Base-by-base conservation (phyloP, 2,329 filamentous ascomycete genomes). In the Fusarium sp. region DNA sequence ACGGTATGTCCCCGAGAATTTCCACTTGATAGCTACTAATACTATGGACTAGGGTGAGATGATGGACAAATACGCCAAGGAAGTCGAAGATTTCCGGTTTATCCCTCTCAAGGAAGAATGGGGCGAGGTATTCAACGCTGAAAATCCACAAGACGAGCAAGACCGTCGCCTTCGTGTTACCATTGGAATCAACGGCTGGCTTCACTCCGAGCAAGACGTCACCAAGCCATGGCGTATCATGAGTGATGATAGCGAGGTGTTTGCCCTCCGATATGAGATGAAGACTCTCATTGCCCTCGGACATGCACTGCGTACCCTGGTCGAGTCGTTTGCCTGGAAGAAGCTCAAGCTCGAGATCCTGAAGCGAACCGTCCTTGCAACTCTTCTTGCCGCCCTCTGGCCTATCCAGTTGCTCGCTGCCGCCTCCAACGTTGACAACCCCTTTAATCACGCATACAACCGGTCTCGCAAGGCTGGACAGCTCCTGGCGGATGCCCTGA, bases 121-220 rank as follows among this genome's bases (percentile, higher is more conserved):
- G 80, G 84, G 84, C 8, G 70, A 78, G 29, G 62, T 68, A 2
- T 75, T 71, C 22, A 68, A 73, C 29, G 58, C 64, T 3, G 75
- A 73, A 60, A 47, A 69, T 20, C 59, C 73, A 34, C 52, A 78
- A 65, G 71, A 66, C 22, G 76, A 80, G 14, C 77, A 83, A 31
- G 77, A 81, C 9, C 84, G 86, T 5, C 88, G 93, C 4, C 84
- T 98, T 5, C 89, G 94, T 13, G 92, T 98, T 4, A 95, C 93
- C 0, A 94, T 98, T 67, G 94, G 94, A 10, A 91, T 97, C 72
- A 96, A 94, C 69, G 95, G 95, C 38, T 98, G 95, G 95, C 87
- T 97, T 14, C 92, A 89, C 3, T 87, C 90, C 9, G 90, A 93
- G 73, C 89, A 92, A 34, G 94, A 98, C 75, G 89, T 97, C 29